phyloP scores from a whole-genome alignment of 345 rosid species.

The Populus nigra region DNA sequence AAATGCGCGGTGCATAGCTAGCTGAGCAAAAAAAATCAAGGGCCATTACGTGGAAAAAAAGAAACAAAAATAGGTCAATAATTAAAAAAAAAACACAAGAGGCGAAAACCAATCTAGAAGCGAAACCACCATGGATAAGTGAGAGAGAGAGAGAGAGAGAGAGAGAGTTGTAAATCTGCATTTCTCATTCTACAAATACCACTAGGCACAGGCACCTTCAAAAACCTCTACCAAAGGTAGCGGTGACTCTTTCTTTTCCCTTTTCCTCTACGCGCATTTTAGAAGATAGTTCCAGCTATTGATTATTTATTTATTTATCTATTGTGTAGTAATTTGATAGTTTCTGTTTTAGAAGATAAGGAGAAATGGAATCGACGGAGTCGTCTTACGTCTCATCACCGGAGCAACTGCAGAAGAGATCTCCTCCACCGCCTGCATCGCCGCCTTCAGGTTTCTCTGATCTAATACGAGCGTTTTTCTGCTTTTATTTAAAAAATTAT shows the following conservation, averaged over 20 bases:
- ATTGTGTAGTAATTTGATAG: not conserved
- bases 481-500: not conserved
- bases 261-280: not conserved
- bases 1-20: not conserved
- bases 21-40: not conserved
- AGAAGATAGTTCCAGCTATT: not conserved
- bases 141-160: not conserved
- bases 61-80: not conserved
- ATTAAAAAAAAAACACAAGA: not conserved
- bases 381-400: constrained; percentile 78
- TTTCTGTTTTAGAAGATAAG: not conserved
- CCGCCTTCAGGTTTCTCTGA: constrained; percentile 60
- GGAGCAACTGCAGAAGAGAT: constrained; percentile 60
- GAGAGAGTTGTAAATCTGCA: not conserved
- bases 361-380: constrained; percentile 84
- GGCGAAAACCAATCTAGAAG: not conserved
- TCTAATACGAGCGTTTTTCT: constrained; percentile 38
- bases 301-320: not conserved
- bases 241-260: not conserved
- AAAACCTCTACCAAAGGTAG: not conserved
- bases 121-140: not conserved
- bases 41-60: not conserved
- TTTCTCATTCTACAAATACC: not conserved
- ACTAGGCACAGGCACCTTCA: not conserved
- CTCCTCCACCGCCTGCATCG: constrained; percentile 66